phyloP scores from a whole-genome alignment of 768 basidiomycete genomes.

The Leccinum disarticulatum region DNA sequence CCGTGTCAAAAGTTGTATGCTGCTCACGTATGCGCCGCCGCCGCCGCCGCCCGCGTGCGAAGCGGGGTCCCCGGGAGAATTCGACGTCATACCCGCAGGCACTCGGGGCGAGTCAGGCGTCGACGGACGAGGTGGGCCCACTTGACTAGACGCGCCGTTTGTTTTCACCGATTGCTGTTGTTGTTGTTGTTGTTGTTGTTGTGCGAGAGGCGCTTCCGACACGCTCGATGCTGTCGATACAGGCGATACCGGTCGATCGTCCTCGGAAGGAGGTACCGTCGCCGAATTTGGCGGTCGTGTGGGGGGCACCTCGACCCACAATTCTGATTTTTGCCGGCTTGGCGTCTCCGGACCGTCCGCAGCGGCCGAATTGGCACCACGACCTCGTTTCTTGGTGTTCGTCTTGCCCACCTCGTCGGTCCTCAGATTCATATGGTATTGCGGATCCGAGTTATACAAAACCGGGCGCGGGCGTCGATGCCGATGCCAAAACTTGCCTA shows the following conservation, averaged over 20 bases:
- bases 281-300: slow-evolving; percentile 34
- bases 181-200: slow-evolving; percentile 36
- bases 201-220: slow-evolving; percentile 73
- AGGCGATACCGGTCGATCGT: slow-evolving; percentile 64
- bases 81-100: slow-evolving; percentile 10
- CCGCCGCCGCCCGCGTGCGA: slow-evolving; percentile 10
- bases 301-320: slow-evolving; percentile 36
- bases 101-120: slow-evolving; percentile 28
- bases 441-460: slow-evolving; percentile 74
- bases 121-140: slow-evolving; percentile 15
- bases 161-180: slow-evolving; percentile 48
- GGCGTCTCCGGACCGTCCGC: slow-evolving; percentile 56
- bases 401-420: slow-evolving; percentile 59
- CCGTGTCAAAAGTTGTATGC: slow-evolving; percentile 18
- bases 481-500: slow-evolving; percentile 90
- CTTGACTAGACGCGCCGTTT: slow-evolving; percentile 47
- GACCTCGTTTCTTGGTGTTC: slow-evolving; percentile 50
- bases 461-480: slow-evolving; percentile 80
- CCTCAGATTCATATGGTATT: slow-evolving; percentile 60
- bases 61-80: slow-evolving; percentile 18
- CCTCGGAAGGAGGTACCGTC: slow-evolving; percentile 35
- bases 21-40: slow-evolving; percentile 28
- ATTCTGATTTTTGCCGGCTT: slow-evolving; percentile 38
- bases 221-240: slow-evolving; percentile 72
- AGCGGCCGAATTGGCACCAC: slow-evolving; percentile 24